Evolutionary conservation across 2,329 filamentous ascomycete genomes (phyloP), one percentile per base, ranked within the genome.

Genomic region (Clonostachys solani): DNA sequence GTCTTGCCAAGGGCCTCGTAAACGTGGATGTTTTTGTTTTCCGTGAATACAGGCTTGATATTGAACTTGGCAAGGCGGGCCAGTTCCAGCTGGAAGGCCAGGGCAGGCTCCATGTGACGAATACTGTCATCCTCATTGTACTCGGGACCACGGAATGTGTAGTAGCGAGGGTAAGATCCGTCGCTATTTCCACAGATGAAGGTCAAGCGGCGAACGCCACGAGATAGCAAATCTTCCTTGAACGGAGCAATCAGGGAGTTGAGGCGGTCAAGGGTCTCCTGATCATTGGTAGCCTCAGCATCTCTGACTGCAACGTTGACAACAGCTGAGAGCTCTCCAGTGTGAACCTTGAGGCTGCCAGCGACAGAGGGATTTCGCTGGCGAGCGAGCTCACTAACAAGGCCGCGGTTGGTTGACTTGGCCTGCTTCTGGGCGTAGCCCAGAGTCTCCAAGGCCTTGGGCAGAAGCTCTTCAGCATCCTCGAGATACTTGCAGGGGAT

Each of bases 21-120:
- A 50, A 99, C 92, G 75, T 99, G 94, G 55, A 99, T 96, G 72
- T 95, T 97, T 64, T 95, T 88, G 78, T 99, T 99, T 72, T 97
- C 92, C 0, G 94, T 97, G 73, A 99, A 99, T 45, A 99, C 91
- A 3, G 94, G 92, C 75, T 92, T 95, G 72, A 97, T 95, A 74
- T 91, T 86, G 82, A 99, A 99, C 75, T 96, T 97, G 62, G 87
- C 88, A 33, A 99, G 82, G 67, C 94, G 88, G 50, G 85, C 87
- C 54, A 99, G 84, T 72, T 99, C 94, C 66, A 97, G 88, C 77
- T 99, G 94, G 89, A 97, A 99, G 62, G 94, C 92, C 67, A 96
- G 79, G 47, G 94, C 92, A 44, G 94, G 94, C 72, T 99, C 94
- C 54, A 83, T 95, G 77, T 99, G 92, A 74, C 94, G 92, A 62